Evolutionary conservation across 2,329 filamentous ascomycete species (phyloP).

Genomic region (Exophiala oligosperma): DNA sequence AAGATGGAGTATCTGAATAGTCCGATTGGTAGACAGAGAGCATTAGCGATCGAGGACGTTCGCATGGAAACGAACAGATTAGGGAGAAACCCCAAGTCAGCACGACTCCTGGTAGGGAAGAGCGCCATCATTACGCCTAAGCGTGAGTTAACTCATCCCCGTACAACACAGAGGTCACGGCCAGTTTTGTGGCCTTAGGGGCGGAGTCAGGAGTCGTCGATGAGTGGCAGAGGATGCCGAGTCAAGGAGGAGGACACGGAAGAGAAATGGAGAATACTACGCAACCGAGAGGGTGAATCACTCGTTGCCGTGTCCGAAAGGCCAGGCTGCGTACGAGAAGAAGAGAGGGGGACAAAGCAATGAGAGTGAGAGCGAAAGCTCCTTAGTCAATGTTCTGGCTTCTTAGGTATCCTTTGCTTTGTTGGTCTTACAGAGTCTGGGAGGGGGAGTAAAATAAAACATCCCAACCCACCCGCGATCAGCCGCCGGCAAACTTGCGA

Average conservation of each 20-base stretch:
- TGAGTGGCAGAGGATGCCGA: too few species aligned
- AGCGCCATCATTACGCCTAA: not conserved
- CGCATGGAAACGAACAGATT: not conserved
- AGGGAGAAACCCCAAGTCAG: not conserved
- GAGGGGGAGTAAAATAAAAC: too few species aligned
- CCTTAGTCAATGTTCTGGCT: not conserved
- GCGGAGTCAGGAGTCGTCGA: too few species aligned
- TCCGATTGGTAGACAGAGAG: not conserved
- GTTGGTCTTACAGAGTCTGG: not conserved
- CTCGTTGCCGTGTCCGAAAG: too few species aligned
- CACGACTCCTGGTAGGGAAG: not conserved
- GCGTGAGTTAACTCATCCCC: not conserved
- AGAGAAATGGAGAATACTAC: too few species aligned
- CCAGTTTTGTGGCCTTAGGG: too few species aligned
- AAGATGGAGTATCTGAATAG: not conserved
- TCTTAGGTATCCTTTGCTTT: not conserved
- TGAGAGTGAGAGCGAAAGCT: not conserved
- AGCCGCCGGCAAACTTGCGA: too few species aligned
- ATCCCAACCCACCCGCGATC: too few species aligned
- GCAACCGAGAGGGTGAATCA: too few species aligned
- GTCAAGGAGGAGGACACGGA: too few species aligned
- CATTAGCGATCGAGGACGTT: not conserved
- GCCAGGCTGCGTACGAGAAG: too few species aligned
- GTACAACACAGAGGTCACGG: too few species aligned
- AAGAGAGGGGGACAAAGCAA: not conserved